Evolutionary conservation across 176 grass and related monocot genomes (phyloP), one percentile per base, ranked within the genome.

Genomic region (Rhipidocladum racemiflorum): DNA sequence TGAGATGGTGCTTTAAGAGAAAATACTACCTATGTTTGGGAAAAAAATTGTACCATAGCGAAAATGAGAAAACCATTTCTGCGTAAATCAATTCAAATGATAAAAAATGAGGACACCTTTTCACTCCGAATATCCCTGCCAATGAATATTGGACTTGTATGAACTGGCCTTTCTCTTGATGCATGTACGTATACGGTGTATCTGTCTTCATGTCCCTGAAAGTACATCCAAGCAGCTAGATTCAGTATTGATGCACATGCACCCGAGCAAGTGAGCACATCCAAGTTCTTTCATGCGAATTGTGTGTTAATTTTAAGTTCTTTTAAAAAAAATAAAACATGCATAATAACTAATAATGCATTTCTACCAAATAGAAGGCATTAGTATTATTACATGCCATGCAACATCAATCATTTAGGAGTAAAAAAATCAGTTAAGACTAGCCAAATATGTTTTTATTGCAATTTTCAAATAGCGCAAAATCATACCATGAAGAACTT

Each of bases 141-240:
- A 81, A 73, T 40, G 28, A 99, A 99, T 91, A 96, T 77, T 32
- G 91, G 72, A 75, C 92, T 95, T 51, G 76, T 61, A 85, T 99
- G 97, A 79, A 81, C 84, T 6, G 91, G 44, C 64, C 70, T 93
- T 60, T 95, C 89, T 80, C 87, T 87, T 89, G 97, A 99, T 66
- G 97, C 93, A 87, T 99, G 97, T 38, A 96, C 83, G 23, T 99
- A 99, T 77, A 99, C 85, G 70, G 93, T 93, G 80, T 91, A 99
- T 87, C 93, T 87, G 80, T 74, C 97, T 93, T 99, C 97, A 89
- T 99, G 93, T 1, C 97, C 97, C 97, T 99, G 81, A 48, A 80
- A 50, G 54, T 69, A 77, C 12, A 85, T 29, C 23, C 60, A 76
- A 59, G 78, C 36, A 60, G 29, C 24, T 78, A 76, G 27, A 61